Evolutionary conservation across 1,284 basidiomycete species (phyloP).

Genomic region (Fistulina hepatica): DNA sequence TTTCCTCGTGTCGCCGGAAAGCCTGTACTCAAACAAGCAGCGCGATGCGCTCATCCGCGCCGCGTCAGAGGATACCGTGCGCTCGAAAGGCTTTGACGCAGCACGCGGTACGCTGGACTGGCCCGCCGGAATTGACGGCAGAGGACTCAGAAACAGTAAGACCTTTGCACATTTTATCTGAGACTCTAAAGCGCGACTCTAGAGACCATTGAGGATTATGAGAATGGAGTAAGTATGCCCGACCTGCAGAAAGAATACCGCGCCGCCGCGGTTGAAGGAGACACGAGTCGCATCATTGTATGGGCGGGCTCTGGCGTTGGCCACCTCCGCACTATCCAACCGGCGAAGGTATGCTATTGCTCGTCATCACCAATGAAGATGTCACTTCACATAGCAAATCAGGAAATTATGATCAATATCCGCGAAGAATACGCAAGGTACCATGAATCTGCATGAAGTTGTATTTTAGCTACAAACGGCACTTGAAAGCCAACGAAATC

Average conservation of each 20-base stretch:
- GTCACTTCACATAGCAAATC: slow-evolving; percentile 10
- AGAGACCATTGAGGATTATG: slow-evolving; percentile 48
- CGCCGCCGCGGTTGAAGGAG: slow-evolving; percentile 31
- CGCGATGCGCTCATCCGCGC: slow-evolving; percentile 47
- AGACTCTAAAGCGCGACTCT: slow-evolving; percentile 7
- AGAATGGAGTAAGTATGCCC: slow-evolving; percentile 36
- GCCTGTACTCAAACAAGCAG: slow-evolving; percentile 44
- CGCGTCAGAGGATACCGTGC: slow-evolving; percentile 36
- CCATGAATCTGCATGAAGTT: slow-evolving; percentile 20
- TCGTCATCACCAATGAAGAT: not conserved
- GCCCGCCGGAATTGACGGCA: slow-evolving; percentile 59
- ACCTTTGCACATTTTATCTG: slow-evolving; percentile 4
- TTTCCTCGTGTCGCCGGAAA: slow-evolving; percentile 58
- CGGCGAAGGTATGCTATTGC: slow-evolving; percentile 39
- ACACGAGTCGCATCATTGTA: slow-evolving; percentile 43
- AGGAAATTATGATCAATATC: slow-evolving; percentile 43
- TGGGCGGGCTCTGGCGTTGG: slow-evolving; percentile 64
- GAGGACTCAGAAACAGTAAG: slow-evolving; percentile 42
- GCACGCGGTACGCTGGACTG: slow-evolving; percentile 50
- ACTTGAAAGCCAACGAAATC: too few relatives aligned
- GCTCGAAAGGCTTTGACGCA: slow-evolving; percentile 57
- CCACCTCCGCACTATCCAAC: slow-evolving; percentile 41
- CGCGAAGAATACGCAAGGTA: slow-evolving; percentile 30
- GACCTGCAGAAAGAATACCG: slow-evolving; percentile 33
- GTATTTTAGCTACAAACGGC: slow-evolving; percentile 2